Base-by-base conservation (phyloP, 306 rosid genomes). In the Cucumis sativus region DNA sequence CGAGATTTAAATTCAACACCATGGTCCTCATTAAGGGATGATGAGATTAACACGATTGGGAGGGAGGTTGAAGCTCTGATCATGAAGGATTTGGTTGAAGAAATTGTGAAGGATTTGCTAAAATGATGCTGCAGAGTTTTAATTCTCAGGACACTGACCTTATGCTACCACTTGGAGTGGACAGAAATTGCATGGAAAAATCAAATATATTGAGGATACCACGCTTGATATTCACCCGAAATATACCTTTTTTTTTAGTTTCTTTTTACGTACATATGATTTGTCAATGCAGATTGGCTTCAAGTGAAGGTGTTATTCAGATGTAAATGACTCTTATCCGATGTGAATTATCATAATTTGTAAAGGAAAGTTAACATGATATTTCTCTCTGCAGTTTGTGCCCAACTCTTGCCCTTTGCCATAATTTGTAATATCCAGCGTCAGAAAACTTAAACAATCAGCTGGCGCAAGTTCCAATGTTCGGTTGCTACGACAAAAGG, bases 41-140 rank as follows among this genome's bases (percentile, higher is more conserved):
- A 87, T 17, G 96, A 89, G 61, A 20, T 86, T 78, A 84, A 79
- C 54, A 54, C 54, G 43, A 28, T 90, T 61, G 98, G 85, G 83
- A 83, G 91, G 77, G 98, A 85, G 66, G 76, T 96, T 69, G 94
- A 85, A 83, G 80, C 78, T 78, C 82, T 86, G 74, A 86, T 96
- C 74, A 85, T 88, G 76, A 82, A 82, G 79, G 98, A 91, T 80
- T 81, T 96, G 79, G 82, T 96, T 75, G 87, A 86, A 73, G 99
- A 92, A 79, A 76, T 92, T 75, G 84, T 86, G 76, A 77, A 82
- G 86, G 93, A 92, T 82, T 80, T 95, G 82, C 78, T 56, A 81
- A 72, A 77, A 23, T 80, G 77, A 75, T 49, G 45, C 63, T 18
- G 59, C 59, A 18, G 63, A 51, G 49, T 73, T 20, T 54, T 33